phyloP scores from a whole-genome alignment of 2,329 filamentous ascomycete genomes.

The Phaeomoniella chlamydospora region DNA sequence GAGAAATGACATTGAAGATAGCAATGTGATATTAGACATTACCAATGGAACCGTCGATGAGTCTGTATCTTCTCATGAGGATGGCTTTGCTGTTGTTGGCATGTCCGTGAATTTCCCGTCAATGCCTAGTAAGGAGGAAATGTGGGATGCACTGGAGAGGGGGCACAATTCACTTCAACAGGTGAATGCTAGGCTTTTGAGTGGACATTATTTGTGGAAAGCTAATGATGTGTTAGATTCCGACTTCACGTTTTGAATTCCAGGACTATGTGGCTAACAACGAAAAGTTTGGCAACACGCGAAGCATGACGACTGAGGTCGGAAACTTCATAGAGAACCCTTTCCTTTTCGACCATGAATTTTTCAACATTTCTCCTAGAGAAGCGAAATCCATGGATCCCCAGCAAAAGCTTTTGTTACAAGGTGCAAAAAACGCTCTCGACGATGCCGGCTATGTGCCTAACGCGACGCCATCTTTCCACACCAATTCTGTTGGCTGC shows the following conservation, averaged over 20 bases:
- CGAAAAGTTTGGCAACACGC: too few species aligned
- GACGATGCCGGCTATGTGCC: constrained; percentile 12
- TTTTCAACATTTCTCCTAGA: constrained; percentile 16
- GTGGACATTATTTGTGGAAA: background rate
- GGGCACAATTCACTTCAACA: background rate
- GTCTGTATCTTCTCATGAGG: too few species aligned
- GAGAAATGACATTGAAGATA: background rate
- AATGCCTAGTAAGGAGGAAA: background rate
- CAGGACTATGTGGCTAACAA: background rate
- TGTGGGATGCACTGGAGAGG: background rate
- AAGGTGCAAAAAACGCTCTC: constrained; percentile 17
- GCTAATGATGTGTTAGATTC: constrained; percentile 1
- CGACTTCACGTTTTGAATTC: background rate
- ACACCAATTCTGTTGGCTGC: constrained; percentile 9
- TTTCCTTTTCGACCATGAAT: constrained; percentile 17
- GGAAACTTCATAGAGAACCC: constrained; percentile 10
- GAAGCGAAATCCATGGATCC: constrained; percentile 16
- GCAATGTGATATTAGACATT: constrained; percentile 2
- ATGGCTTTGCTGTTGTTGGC: background rate
- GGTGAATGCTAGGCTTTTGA: background rate
- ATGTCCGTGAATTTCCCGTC: background rate
- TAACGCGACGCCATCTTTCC: constrained; percentile 2
- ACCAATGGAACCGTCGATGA: too few species aligned
- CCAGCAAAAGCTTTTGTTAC: constrained; percentile 15
- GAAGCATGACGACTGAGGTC: too few species aligned